These are phyloP conservation scores for Elaphomyces granulatus DNA, from an alignment of 495 filamentous ascomycete genomes.

Conservation along the genomic window DNA sequence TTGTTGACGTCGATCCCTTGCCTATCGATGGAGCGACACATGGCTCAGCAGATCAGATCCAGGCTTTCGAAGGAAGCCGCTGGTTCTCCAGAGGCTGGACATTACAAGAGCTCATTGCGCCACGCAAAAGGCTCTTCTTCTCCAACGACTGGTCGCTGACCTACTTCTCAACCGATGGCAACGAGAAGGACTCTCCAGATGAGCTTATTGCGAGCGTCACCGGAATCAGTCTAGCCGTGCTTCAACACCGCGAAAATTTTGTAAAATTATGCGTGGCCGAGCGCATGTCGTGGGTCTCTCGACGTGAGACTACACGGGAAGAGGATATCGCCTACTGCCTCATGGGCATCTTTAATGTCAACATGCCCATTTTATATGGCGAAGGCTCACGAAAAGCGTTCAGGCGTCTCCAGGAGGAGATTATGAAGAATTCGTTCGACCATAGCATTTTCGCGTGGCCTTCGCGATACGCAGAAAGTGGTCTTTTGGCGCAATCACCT, in stretches of 20 bases:
- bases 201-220: neutral
- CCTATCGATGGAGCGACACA: neutral
- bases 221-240: slow-evolving; percentile 1
- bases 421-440: no score
- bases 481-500: no score
- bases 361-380: no score
- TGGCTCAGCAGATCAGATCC: neutral
- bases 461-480: no score
- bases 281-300: slow-evolving; percentile 16
- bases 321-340: slow-evolving; percentile 19
- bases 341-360: slow-evolving; percentile 16
- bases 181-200: neutral
- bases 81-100: slow-evolving; percentile 36
- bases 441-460: no score
- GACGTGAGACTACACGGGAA: slow-evolving; percentile 8
- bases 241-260: neutral
- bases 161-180: neutral
- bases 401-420: no score
- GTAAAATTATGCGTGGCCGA: slow-evolving; percentile 5
- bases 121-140: no score
- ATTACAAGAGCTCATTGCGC: no score
- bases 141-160: slow-evolving; percentile 4
- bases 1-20: slow-evolving; percentile 20
- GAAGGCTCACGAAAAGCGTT: no score
- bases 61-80: slow-evolving; percentile 15